Conservation (phyloP, 495 filamentous ascomycete species). For the Penicillium subrubescens region DNA sequence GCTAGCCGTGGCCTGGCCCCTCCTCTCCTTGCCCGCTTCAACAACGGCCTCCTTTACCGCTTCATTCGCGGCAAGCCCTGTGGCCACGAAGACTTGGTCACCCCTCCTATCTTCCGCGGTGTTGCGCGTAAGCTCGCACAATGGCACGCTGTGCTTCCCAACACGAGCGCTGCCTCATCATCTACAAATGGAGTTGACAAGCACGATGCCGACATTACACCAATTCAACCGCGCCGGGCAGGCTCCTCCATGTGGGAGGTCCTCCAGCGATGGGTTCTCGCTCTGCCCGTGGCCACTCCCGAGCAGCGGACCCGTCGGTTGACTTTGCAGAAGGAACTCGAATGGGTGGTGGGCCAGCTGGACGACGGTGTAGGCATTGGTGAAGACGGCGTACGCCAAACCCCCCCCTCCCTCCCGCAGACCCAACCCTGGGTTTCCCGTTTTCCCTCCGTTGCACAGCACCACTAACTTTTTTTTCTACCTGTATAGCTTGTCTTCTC, state of each 20-base stretch:
- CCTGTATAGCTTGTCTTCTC: constrained; percentile 77
- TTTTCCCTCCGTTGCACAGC: not conserved
- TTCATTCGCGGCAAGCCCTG: constrained; percentile 83
- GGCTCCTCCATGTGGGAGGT: constrained; percentile 88
- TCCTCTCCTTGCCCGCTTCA: constrained; percentile 84
- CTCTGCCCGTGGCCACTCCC: constrained; percentile 71
- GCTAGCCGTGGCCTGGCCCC: constrained; percentile 81
- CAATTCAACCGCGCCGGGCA: constrained; percentile 61
- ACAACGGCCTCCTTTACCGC: constrained; percentile 93
- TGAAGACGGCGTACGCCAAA: constrained; percentile 63
- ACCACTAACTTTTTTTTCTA: constrained; percentile 1
- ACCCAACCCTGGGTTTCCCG: not conserved
- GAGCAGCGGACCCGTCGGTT: constrained; percentile 66
- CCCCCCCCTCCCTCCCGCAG: not conserved
- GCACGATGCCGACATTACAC: constrained; percentile 44
- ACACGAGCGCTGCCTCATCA: constrained; percentile 13
- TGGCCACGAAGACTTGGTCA: constrained; percentile 74
- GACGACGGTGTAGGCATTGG: constrained; percentile 75
- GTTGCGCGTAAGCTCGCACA: constrained; percentile 82
- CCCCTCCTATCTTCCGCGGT: constrained; percentile 71
- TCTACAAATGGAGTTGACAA: constrained; percentile 21
- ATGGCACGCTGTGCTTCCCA: constrained; percentile 83
- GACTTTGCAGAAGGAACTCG: constrained; percentile 73
- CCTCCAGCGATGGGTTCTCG: constrained; percentile 92
- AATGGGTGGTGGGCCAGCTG: constrained; percentile 65